Conservation (phyloP, 371 early-diverging fungal species). For the Mortierella sp. region DNA sequence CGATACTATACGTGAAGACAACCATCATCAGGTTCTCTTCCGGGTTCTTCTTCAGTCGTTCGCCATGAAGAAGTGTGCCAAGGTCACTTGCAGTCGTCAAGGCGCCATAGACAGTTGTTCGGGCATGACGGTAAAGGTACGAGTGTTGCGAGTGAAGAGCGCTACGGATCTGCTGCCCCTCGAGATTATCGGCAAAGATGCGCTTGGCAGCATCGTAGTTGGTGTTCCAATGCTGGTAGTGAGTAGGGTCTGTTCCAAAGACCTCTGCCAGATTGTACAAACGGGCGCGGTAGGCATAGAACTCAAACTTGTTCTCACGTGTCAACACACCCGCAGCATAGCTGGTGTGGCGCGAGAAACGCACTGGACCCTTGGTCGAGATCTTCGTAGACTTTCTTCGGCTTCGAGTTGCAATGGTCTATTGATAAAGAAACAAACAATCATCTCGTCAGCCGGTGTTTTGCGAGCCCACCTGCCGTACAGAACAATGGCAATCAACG, state of each 20-base stretch:
- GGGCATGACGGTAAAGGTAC: constrained; percentile 50
- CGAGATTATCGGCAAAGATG: constrained; percentile 40
- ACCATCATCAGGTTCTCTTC: constrained; percentile 29
- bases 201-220: constrained; percentile 35
- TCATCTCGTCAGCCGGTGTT: too few species aligned
- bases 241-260: constrained; percentile 29
- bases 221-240: constrained; percentile 44
- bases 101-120: constrained; percentile 18
- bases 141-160: constrained; percentile 48
- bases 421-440: not conserved
- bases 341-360: constrained; percentile 52
- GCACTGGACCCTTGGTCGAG: constrained; percentile 37
- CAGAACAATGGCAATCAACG: too few species aligned
- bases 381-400: constrained; percentile 8
- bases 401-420: constrained; percentile 25
- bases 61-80: constrained; percentile 36
- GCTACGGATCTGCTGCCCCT: constrained; percentile 44
- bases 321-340: constrained; percentile 51
- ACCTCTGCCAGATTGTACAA: constrained; percentile 38
- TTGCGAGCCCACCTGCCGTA: too few species aligned
- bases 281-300: constrained; percentile 46
- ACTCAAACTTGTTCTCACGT: constrained; percentile 34
- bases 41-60: constrained; percentile 25
- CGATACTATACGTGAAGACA: constrained; percentile 45
- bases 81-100: constrained; percentile 24